Conservation (phyloP, 2,329 filamentous ascomycete genomes). For the Zalaria obscura region DNA sequence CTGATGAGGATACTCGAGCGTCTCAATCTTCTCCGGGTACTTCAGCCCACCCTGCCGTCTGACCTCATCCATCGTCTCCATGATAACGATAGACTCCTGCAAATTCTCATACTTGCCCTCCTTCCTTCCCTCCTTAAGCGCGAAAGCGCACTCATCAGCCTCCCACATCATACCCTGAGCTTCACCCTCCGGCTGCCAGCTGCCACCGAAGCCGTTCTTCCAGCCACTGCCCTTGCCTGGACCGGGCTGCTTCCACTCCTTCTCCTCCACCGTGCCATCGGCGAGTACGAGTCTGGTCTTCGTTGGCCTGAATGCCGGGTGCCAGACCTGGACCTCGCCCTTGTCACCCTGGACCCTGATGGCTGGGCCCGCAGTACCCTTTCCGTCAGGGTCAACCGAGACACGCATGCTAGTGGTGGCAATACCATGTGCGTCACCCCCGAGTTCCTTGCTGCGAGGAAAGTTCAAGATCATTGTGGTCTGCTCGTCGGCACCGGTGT, state of each 20-base stretch:
- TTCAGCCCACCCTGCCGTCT: constrained; percentile 46
- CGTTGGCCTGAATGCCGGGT: constrained; percentile 55
- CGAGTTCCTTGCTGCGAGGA: constrained; percentile 36
- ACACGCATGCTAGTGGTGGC: constrained; percentile 46
- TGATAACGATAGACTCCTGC: constrained; percentile 69
- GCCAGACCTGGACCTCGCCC: constrained; percentile 70
- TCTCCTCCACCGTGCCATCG: constrained; percentile 33
- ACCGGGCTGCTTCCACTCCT: constrained; percentile 30
- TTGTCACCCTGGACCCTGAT: constrained; percentile 69
- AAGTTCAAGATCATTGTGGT: constrained; percentile 70
- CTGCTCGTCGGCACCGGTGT: constrained; percentile 61
- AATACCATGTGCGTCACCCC: constrained; percentile 53
- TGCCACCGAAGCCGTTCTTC: constrained; percentile 31
- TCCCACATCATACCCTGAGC: constrained; percentile 87
- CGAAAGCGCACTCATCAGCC: constrained; percentile 64
- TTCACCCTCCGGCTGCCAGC: constrained; percentile 34
- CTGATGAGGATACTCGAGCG: constrained; percentile 36
- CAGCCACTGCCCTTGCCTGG: constrained; percentile 32
- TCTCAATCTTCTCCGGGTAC: constrained; percentile 55
- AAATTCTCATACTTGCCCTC: constrained; percentile 59
- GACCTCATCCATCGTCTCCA: constrained; percentile 66
- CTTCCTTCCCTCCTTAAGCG: constrained; percentile 60
- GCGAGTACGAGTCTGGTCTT: constrained; percentile 20
- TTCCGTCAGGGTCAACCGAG: constrained; percentile 45
- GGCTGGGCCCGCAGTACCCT: constrained; percentile 46